Evolutionary conservation across 164 flowering plant genomes (phyloP).

Genomic region (Akebia trifoliata): DNA sequence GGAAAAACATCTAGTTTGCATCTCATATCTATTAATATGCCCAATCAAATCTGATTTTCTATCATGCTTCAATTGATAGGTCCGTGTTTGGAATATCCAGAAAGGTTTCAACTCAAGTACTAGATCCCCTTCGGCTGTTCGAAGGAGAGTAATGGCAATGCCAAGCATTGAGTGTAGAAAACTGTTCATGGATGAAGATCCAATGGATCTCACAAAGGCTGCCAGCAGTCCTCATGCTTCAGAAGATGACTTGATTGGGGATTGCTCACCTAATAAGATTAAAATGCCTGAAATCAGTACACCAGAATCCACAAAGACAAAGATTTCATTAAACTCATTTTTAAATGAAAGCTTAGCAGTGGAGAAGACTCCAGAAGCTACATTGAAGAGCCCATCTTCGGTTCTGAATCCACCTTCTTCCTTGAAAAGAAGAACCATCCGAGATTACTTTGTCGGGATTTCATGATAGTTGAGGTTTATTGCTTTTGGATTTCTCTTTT

Average conservation of each 20-base stretch:
- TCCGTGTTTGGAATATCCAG: conserved; percentile 45
- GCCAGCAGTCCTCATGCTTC: conserved; percentile 12
- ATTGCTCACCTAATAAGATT: conserved; percentile 11
- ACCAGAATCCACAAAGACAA: conserved; percentile 42
- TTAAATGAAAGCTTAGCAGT: conserved; percentile 16
- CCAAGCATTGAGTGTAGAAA: conserved; percentile 34
- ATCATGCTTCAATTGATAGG: conserved; percentile 29
- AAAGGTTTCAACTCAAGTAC: conserved; percentile 28
- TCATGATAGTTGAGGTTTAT: conserved; percentile 16
- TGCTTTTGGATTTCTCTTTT: not conserved
- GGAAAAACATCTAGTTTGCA: not conserved
- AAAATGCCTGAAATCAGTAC: conserved; percentile 39
- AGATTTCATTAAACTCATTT: conserved; percentile 12
- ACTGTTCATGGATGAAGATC: conserved; percentile 32
- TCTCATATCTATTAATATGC: not conserved
- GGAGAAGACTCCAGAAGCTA: conserved; percentile 25
- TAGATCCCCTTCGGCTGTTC: conserved; percentile 40
- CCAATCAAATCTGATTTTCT: not conserved
- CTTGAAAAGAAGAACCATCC: conserved; percentile 25
- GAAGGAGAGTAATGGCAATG: conserved; percentile 57
- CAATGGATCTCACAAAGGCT: conserved; percentile 9
- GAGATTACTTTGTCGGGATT: conserved; percentile 18
- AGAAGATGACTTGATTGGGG: conserved; percentile 9
- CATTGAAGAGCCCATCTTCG: conserved; percentile 23
- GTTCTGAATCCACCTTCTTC: conserved; percentile 60